These are phyloP conservation scores for Jackrogersella multiformis DNA, from an alignment of 495 filamentous ascomycete genomes.

Conservation along the genomic window DNA sequence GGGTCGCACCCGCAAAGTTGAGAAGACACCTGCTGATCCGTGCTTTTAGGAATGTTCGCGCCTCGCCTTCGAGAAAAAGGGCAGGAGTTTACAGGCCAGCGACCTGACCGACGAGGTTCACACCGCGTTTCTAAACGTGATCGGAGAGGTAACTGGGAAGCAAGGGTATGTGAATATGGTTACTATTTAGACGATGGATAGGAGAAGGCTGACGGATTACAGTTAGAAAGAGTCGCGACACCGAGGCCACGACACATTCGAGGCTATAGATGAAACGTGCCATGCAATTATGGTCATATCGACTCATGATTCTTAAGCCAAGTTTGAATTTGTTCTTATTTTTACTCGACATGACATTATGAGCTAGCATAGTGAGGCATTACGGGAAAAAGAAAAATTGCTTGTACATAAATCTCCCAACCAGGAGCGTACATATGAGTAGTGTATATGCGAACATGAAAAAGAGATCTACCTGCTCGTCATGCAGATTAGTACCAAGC, in stretches of 20 bases:
- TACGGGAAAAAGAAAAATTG: background rate
- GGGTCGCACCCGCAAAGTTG: no score
- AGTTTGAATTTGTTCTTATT: background rate
- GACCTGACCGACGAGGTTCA: constrained; percentile 94
- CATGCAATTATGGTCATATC: background rate
- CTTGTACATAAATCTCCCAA: background rate
- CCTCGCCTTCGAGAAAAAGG: constrained; percentile 85
- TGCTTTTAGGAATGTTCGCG: constrained; percentile 77
- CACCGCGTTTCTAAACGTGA: constrained; percentile 78
- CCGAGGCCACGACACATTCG: constrained; percentile 1
- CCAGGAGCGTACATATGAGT: no score
- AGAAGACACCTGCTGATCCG: constrained; percentile 16
- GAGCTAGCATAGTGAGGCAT: background rate
- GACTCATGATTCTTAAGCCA: background rate
- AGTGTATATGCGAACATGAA: background rate
- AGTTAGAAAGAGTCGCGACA: constrained; percentile 20
- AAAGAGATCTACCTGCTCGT: background rate
- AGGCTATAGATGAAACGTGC: constrained; percentile 15
- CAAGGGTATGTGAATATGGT: constrained; percentile 4
- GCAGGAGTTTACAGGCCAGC: constrained; percentile 89
- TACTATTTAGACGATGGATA: background rate
- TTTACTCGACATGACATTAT: background rate
- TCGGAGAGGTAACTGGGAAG: constrained; percentile 62
- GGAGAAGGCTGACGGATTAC: constrained; percentile 18
- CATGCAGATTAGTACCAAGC: background rate